Percentiles rank a stretch among this genome's conserved stretches.
phyloP scores from a whole-genome alignment of 2,329 filamentous ascomycete genomes.

The Fusarium subtropicale region DNA sequence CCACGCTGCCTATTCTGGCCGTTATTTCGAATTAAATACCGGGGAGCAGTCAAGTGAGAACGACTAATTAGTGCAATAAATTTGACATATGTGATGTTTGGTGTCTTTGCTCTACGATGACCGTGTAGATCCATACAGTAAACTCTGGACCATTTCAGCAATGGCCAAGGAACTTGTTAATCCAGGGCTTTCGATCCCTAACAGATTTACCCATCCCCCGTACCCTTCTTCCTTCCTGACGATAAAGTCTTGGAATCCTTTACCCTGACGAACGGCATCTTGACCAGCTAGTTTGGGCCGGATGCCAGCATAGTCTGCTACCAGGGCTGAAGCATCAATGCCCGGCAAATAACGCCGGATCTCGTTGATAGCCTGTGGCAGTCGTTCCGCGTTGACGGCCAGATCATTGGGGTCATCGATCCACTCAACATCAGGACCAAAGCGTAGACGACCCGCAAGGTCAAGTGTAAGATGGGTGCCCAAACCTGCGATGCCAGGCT shows the following conservation, averaged over 20 bases:
- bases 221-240: slow-evolving; percentile 82
- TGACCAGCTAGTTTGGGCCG: slow-evolving; percentile 80
- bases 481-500: slow-evolving; percentile 83
- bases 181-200: slow-evolving; percentile 94
- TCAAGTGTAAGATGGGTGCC: slow-evolving; percentile 96
- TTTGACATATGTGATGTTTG: not conserved
- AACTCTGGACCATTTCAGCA: slow-evolving; percentile 74
- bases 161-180: slow-evolving; percentile 89
- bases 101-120: not conserved
- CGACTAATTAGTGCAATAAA: not conserved
- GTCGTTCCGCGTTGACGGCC: slow-evolving; percentile 70
- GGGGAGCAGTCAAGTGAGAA: not conserved
- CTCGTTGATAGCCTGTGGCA: slow-evolving; percentile 75
- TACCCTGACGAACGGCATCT: slow-evolving; percentile 70
- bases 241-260: slow-evolving; percentile 85
- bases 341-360: slow-evolving; percentile 84
- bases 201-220: slow-evolving; percentile 85
- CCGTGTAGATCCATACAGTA: slow-evolving; percentile 57
- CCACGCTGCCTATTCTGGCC: slow-evolving; percentile 20
- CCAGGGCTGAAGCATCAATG: slow-evolving; percentile 73
- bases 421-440: slow-evolving; percentile 97
- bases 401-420: slow-evolving; percentile 77
- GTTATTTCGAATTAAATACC: slow-evolving; percentile 3
- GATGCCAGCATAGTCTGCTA: slow-evolving; percentile 90
- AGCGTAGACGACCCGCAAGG: slow-evolving; percentile 83